These are phyloP conservation scores for Agroathelia rolfsii DNA, from an alignment of 1,284 basidiomycete species.

Conservation along the genomic window DNA sequence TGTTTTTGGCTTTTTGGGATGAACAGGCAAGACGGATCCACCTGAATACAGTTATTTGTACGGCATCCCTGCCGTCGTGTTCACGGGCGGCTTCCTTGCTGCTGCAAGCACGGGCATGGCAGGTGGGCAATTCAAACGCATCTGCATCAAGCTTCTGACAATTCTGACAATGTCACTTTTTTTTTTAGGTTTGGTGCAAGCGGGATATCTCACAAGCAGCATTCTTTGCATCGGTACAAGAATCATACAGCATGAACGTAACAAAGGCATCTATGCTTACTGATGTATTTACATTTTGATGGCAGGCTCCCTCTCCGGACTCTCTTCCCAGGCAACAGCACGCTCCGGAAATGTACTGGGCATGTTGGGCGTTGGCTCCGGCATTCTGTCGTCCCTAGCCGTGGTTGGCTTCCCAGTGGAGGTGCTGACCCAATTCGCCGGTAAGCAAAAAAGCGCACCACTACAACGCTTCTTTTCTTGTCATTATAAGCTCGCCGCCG, in stretches of 20 bases:
- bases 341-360: slow-evolving; percentile 77
- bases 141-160: no score
- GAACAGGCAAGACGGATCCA: slow-evolving; percentile 64
- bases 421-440: slow-evolving; percentile 69
- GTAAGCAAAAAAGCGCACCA: no score
- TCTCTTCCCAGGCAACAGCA: slow-evolving; percentile 69
- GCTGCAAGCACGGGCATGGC: slow-evolving; percentile 74
- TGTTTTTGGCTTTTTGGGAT: slow-evolving; percentile 4
- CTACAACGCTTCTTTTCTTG: no score
- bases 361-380: slow-evolving; percentile 72
- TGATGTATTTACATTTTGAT: slow-evolving; percentile 5
- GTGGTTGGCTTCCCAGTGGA: slow-evolving; percentile 74
- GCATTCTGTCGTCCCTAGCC: slow-evolving; percentile 67
- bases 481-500: no score
- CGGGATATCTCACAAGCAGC: slow-evolving; percentile 75
- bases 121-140: no score
- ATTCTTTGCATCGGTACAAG: slow-evolving; percentile 72
- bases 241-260: no score
- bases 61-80: slow-evolving; percentile 65
- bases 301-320: slow-evolving; percentile 62
- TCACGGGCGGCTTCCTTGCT: slow-evolving; percentile 71
- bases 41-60: slow-evolving; percentile 82
- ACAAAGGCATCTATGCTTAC: neutral
- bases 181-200: slow-evolving; percentile 66
- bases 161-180: no score